Evolutionary conservation across 208 protist genomes (phyloP), one percentile per base, ranked within the genome.

Genomic region (Novymonas esmeraldas): DNA sequence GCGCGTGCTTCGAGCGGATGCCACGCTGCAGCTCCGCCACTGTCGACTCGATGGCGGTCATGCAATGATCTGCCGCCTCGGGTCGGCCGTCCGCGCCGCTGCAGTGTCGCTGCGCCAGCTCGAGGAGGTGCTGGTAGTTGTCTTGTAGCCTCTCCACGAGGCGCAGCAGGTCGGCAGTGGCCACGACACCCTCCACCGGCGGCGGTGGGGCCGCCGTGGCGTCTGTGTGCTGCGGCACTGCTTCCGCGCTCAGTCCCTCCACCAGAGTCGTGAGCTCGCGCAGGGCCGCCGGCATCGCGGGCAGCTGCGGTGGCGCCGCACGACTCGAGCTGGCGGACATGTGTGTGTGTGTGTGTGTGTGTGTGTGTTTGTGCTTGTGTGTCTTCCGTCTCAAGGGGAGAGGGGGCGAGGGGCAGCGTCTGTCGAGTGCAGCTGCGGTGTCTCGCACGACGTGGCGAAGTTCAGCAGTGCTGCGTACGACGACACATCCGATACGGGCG

Each of bases 1-100:
- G 87, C 18, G 63, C 59, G 24, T 77, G 54, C 61, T 93, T 93
- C 11, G 61, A 76, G 48, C 90, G 84, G 24, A 95, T 92, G 20
- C 80, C 90, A n/a, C 20, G 64, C 62, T 93, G 90, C 39, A 95
- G 49, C n/a, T 20, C 33, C 9, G 44, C 76, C 11, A 80, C 70
- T 2, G 42, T 44, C 24, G 13, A n/a, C 57, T 78, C 59, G 28
- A 75, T 24, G 7, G 75, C 33, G 29, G 10, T 0, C 64, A 64
- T 50, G 10, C n/a, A 41, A 24, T 24, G 42, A 18, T 55, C 56
- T n/a, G 62, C 55, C n/a, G n/a, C n/a, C n/a, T n/a, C n/a, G n/a
- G n/a, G n/a, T n/a, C n/a, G n/a, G n/a, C n/a, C n/a, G n/a, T n/a
- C 33, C 49, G 38, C 57, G 54, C 36, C 16, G 13, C 67, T 6